A percentile compares a stretch with the other conserved stretches of the same genome.
Conservation (phyloP, 2,329 filamentous ascomycete species). For the Alternaria conjuncta region DNA sequence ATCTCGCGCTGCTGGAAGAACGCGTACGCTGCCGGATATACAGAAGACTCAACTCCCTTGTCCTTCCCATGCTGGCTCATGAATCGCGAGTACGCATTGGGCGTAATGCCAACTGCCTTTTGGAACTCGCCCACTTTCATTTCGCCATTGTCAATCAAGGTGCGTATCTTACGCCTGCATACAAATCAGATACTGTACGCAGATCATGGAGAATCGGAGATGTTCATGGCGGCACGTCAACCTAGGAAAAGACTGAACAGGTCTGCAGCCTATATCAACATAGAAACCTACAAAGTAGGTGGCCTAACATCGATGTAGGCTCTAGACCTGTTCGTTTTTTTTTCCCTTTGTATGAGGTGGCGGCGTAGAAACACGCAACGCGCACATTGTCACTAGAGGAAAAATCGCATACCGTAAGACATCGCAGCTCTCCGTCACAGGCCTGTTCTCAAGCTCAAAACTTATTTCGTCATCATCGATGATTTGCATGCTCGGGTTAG, state of each 20-base stretch:
- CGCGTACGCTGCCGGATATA: conserved; percentile 35
- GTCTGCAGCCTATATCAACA: too few relatives aligned
- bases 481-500: background rate
- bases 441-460: conserved; percentile 16
- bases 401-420: conserved; percentile 19
- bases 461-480: conserved; percentile 11
- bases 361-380: background rate
- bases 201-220: background rate
- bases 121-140: conserved; percentile 56
- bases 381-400: background rate
- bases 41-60: conserved; percentile 38
- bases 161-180: conserved; percentile 47
- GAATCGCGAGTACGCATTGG: conserved; percentile 53
- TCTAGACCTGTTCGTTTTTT: too few relatives aligned
- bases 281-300: too few relatives aligned
- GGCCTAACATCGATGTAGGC: too few relatives aligned
- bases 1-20: conserved; percentile 62
- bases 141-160: conserved; percentile 52
- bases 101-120: conserved; percentile 45
- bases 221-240: background rate
- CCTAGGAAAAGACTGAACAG: too few relatives aligned
- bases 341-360: too few relatives aligned
- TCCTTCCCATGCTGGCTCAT: conserved; percentile 56
- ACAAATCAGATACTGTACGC: background rate
- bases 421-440: conserved; percentile 28